phyloP scores from a whole-genome alignment of 2,329 filamentous ascomycete genomes.

The Exophiala mesophila region DNA sequence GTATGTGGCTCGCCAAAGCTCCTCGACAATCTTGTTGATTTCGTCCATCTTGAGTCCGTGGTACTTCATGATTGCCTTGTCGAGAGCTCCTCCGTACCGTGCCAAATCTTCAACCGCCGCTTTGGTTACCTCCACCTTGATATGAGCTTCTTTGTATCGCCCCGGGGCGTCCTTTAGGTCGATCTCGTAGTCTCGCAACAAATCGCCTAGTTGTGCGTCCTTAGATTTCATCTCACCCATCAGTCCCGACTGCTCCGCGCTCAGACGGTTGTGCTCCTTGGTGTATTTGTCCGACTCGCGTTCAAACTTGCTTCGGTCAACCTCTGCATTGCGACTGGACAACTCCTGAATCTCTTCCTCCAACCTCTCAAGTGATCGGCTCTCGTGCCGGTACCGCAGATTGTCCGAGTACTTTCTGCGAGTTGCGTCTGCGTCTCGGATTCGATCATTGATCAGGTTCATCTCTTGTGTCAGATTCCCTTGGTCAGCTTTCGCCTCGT shows the following conservation, averaged over 20 bases:
- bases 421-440: constrained; percentile 73
- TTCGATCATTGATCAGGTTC: constrained; percentile 71
- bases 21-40: constrained; percentile 88
- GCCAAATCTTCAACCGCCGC: constrained; percentile 86
- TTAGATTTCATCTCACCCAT: constrained; percentile 78
- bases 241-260: constrained; percentile 67
- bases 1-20: constrained; percentile 96
- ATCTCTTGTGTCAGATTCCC: constrained; percentile 61
- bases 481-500: constrained; percentile 63
- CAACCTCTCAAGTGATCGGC: constrained; percentile 63
- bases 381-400: constrained; percentile 73
- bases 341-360: constrained; percentile 67
- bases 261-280: constrained; percentile 61
- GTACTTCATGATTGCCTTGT: constrained; percentile 96
- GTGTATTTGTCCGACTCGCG: constrained; percentile 65
- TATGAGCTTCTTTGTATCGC: constrained; percentile 80
- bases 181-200: constrained; percentile 74
- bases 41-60: constrained; percentile 97
- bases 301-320: constrained; percentile 71
- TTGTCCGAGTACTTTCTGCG: constrained; percentile 89
- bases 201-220: constrained; percentile 68
- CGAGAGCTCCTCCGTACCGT: constrained; percentile 75
- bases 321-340: constrained; percentile 72
- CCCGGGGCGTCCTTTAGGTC: constrained; percentile 78
- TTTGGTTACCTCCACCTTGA: constrained; percentile 86